These are phyloP conservation scores for Botryosphaeria dothidea DNA, from an alignment of 2,329 filamentous ascomycete genomes.

Conservation along the genomic window DNA sequence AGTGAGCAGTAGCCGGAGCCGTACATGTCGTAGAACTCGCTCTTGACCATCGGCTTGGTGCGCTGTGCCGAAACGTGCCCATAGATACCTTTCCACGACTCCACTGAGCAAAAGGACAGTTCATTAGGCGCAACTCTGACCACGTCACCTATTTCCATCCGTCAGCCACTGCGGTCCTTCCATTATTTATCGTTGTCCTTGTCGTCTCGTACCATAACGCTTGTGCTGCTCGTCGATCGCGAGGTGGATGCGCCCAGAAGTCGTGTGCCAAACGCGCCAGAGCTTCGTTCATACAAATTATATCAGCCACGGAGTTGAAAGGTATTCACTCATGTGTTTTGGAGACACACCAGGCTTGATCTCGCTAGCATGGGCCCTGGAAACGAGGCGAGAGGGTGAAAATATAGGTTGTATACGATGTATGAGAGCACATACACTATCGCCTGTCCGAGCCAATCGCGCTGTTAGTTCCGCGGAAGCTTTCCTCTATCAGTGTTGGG, in stretches of 20 bases:
- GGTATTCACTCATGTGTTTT: background rate
- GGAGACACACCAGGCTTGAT: background rate
- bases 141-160: slow-evolving; percentile 33
- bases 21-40: slow-evolving; percentile 31
- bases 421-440: background rate
- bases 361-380: slow-evolving; percentile 28
- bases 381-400: slow-evolving; percentile 32
- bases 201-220: background rate
- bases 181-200: background rate
- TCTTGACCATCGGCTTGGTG: slow-evolving; percentile 25
- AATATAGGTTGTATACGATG: slow-evolving; percentile 22
- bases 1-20: slow-evolving; percentile 34
- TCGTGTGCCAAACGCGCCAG: background rate
- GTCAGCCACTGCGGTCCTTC: background rate
- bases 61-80: slow-evolving; percentile 32
- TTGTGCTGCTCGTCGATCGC: background rate
- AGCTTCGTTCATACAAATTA: background rate
- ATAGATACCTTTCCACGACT: slow-evolving; percentile 41
- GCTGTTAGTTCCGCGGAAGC: background rate
- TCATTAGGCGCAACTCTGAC: slow-evolving; percentile 45
- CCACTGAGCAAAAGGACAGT: slow-evolving; percentile 44
- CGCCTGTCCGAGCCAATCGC: background rate
- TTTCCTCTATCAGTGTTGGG: no score
- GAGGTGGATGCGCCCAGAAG: background rate
- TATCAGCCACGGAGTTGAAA: background rate